These are phyloP conservation scores for Mucor irregularis DNA, from an alignment of 371 early-diverging fungal species.

Conservation along the genomic window DNA sequence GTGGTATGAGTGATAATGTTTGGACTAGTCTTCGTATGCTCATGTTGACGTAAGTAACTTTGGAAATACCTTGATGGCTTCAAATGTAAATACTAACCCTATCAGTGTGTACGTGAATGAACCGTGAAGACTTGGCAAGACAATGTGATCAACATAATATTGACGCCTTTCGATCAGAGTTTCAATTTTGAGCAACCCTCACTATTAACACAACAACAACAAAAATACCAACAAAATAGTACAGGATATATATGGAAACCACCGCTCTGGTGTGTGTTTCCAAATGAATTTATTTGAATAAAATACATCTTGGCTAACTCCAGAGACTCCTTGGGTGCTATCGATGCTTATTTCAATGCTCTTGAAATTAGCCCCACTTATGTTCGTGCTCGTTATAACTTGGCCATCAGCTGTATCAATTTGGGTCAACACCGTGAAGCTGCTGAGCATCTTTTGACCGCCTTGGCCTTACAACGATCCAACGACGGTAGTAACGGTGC, in stretches of 20 bases:
- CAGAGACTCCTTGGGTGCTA: slow-evolving; percentile 69
- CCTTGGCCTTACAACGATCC: slow-evolving; percentile 74
- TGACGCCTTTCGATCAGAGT: slow-evolving; percentile 71
- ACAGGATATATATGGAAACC: slow-evolving; percentile 19
- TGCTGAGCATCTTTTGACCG: slow-evolving; percentile 84
- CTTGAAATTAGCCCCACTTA: slow-evolving; percentile 88
- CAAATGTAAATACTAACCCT: slow-evolving; percentile 4
- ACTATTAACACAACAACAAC: background rate
- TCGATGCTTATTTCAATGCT: slow-evolving; percentile 89
- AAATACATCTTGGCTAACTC: slow-evolving; percentile 84
- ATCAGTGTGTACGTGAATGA: slow-evolving; percentile 38
- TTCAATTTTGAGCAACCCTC: slow-evolving; percentile 64
- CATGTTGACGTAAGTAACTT: slow-evolving; percentile 56
- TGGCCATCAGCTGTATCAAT: slow-evolving; percentile 90
- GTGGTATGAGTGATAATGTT: slow-evolving; percentile 70
- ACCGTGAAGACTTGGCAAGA: slow-evolving; percentile 69
- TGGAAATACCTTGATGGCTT: background rate
- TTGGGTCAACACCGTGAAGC: slow-evolving; percentile 85
- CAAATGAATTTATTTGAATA: slow-evolving; percentile 23
- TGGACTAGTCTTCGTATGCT: slow-evolving; percentile 86
- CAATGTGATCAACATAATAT: slow-evolving; percentile 69
- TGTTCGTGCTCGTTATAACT: slow-evolving; percentile 92
- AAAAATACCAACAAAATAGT: background rate
- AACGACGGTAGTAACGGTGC: slow-evolving; percentile 61
- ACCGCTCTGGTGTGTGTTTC: slow-evolving; percentile 19